Evolutionary conservation across 164 flowering plant species (phyloP).

Genomic region (Stephania japonica): DNA sequence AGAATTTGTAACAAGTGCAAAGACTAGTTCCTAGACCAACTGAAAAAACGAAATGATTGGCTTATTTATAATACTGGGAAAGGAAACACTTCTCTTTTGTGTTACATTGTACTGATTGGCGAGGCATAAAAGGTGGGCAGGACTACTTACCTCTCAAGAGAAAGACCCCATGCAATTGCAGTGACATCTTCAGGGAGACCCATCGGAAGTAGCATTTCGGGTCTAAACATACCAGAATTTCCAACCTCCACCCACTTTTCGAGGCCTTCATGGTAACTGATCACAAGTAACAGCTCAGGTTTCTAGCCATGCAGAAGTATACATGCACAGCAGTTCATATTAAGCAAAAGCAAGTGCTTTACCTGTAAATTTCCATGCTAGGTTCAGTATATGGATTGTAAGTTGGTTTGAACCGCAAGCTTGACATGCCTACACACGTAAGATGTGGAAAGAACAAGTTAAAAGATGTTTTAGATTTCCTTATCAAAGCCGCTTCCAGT

Average conservation of each 20-base stretch:
- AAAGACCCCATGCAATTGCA: constrained; percentile 98
- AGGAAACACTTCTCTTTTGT: neutral
- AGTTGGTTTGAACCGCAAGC: constrained; percentile 85
- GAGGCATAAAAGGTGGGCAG: neutral
- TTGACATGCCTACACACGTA: constrained; percentile 65
- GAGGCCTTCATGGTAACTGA: constrained; percentile 90
- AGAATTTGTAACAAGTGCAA: neutral
- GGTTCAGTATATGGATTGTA: constrained; percentile 98
- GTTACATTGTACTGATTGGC: neutral
- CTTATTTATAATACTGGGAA: neutral
- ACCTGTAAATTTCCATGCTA: constrained; percentile 99
- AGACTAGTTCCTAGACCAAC: neutral
- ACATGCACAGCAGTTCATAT: neutral
- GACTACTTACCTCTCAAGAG: constrained; percentile 73
- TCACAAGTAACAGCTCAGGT: neutral
- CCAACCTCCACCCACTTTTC: constrained; percentile 96
- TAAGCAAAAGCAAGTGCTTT: neutral
- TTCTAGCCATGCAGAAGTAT: constrained; percentile 2
- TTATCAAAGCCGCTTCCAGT: neutral
- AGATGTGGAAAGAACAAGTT: neutral
- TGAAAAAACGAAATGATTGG: neutral
- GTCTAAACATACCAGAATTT: constrained; percentile 97
- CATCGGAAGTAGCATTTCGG: constrained; percentile 98
- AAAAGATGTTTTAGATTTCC: neutral
- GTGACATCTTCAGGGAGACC: constrained; percentile 93